These are phyloP conservation scores for Aureobasidium vineae DNA, from an alignment of 2,329 filamentous ascomycete genomes.

Conservation along the genomic window DNA sequence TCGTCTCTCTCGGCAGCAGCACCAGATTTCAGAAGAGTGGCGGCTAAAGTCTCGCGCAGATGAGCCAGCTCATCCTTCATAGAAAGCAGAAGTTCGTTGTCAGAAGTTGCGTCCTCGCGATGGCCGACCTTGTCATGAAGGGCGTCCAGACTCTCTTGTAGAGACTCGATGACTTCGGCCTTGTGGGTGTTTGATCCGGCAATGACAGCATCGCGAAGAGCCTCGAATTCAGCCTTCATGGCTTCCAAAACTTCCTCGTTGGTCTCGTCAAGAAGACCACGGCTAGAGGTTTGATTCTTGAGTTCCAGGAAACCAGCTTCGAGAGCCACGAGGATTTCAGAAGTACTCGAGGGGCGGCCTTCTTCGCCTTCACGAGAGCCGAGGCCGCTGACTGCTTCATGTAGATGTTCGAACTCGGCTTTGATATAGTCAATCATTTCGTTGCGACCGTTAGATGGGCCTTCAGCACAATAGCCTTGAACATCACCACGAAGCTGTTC, in stretches of 20 bases:
- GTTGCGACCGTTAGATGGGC: constrained; percentile 43
- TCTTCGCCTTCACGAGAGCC: constrained; percentile 21
- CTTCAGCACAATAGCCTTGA: constrained; percentile 51
- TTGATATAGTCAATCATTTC: constrained; percentile 53
- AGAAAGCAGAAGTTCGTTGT: constrained; percentile 48
- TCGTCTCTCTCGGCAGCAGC: constrained; percentile 53
- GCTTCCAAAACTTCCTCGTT: constrained; percentile 60
- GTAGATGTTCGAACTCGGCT: constrained; percentile 60
- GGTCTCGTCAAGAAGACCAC: constrained; percentile 40
- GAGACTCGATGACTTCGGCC: constrained; percentile 61
- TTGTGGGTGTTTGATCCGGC: constrained; percentile 56
- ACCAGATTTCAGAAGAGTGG: constrained; percentile 51
- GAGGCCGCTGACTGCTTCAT: constrained; percentile 52
- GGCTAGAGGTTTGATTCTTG: constrained; percentile 42
- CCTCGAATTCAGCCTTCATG: constrained; percentile 78
- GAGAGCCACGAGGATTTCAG: constrained; percentile 43
- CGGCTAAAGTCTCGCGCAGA: constrained; percentile 57
- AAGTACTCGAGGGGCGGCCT: constrained; percentile 35
- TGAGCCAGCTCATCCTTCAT: constrained; percentile 62
- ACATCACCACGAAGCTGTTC: constrained; percentile 63
- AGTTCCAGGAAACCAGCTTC: constrained; percentile 44
- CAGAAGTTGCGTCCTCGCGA: constrained; percentile 39
- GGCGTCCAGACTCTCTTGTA: constrained; percentile 54
- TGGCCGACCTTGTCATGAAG: constrained; percentile 47
- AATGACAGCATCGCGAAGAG: constrained; percentile 74